Evolutionary conservation across 306 rosid species (phyloP), one percentile per base, ranked within the genome.

Genomic region (Vigna nakashimae): DNA sequence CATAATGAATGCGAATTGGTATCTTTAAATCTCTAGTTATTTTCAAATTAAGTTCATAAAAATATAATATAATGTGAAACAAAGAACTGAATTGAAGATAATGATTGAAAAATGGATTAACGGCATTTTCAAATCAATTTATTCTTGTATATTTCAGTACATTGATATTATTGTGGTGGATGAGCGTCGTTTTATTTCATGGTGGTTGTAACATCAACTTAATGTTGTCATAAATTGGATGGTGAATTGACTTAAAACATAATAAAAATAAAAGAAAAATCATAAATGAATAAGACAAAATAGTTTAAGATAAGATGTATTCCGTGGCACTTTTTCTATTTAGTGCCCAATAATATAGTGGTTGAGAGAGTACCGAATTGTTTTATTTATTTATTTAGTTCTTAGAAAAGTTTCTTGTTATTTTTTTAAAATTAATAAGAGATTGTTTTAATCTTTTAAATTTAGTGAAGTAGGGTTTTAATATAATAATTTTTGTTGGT

Each of bases 231-330:
- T 32, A 60, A 2, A 57, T 30, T 59, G 9, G 65, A 17, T 28
- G 42, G 38, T 59, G 38, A 12, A 13, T 59, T 59, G 65, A 59
- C 18, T 28, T 26, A 59, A 26, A 12, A 3, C 42, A 58, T 26
- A 59, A 26, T 26, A 4, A 28, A 59, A 26, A 58, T 24, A 26
- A 10, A 57, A 58, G 0, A 5, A n/a, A 14, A 13, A 1, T 59
- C 65, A 59, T 59, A 59, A 59, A 59, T 59, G 65, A 58, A 59
- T 28, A 59, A 28, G 40, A 59, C 40, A 59, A 59, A 59, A 59
- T 59, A 12, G 5, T 57, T 9, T 24, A 24, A 57, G 15, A 55
- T 20, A 9, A 18, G 32, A 28, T 57, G 42, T 59, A 28, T 59
- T 28, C 9, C 13, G 34, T 59, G 65, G 42, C 38, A 58, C 40